phyloP scores from a whole-genome alignment of 2,329 filamentous ascomycete genomes.

The Aspergillus quadricinctus region DNA sequence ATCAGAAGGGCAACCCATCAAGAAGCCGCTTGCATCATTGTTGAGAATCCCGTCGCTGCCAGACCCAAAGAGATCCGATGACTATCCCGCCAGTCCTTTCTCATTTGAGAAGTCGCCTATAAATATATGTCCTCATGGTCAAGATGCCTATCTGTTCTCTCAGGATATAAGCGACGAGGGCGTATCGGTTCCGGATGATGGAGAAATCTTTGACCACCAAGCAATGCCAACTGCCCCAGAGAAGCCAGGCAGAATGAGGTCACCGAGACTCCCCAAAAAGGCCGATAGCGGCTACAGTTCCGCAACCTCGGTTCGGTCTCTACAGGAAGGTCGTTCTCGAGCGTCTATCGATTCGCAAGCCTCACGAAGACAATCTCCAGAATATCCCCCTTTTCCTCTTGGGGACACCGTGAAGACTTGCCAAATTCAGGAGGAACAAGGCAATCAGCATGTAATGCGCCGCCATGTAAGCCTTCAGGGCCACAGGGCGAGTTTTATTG shows the following conservation, averaged over 20 bases:
- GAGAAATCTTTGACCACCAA: slow-evolving; percentile 6
- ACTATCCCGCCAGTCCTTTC: slow-evolving; percentile 29
- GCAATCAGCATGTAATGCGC: slow-evolving; percentile 11
- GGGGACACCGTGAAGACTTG: slow-evolving; percentile 10
- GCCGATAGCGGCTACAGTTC: slow-evolving; percentile 39
- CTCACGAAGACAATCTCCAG: slow-evolving; percentile 9
- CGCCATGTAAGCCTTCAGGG: slow-evolving; percentile 19
- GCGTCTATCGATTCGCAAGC: slow-evolving; percentile 25
- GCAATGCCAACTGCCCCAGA: slow-evolving; percentile 12
- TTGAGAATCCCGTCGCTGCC: slow-evolving; percentile 17
- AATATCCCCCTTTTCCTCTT: slow-evolving; percentile 13
- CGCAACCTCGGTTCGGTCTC: slow-evolving; percentile 28
- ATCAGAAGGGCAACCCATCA: not conserved
- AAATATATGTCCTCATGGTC: slow-evolving; percentile 7
- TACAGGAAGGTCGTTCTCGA: slow-evolving; percentile 20
- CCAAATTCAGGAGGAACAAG: slow-evolving; percentile 1
- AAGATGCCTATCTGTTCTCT: slow-evolving; percentile 9
- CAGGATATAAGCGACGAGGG: slow-evolving; percentile 16
- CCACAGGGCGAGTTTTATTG: slow-evolving; percentile 6
- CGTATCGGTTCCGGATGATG: slow-evolving; percentile 16
- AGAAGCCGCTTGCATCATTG: slow-evolving; percentile 2
- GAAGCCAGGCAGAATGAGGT: slow-evolving; percentile 12
- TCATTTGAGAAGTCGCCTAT: slow-evolving; percentile 32
- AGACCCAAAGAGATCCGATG: slow-evolving; percentile 16
- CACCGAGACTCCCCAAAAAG: slow-evolving; percentile 25